Evolutionary conservation across 345 rosid species (phyloP).

Genomic region (Populus alba): DNA sequence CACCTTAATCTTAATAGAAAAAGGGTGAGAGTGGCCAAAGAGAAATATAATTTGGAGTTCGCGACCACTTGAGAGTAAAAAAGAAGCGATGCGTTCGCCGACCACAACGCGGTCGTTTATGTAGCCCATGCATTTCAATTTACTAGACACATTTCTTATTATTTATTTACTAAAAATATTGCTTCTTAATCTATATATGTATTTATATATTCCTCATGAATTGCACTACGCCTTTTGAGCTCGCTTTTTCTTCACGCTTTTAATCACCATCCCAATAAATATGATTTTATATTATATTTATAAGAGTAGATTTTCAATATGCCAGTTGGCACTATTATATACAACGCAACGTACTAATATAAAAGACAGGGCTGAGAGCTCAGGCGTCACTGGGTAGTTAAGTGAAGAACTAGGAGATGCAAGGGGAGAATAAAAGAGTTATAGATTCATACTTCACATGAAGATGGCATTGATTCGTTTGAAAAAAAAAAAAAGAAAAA

Average conservation of each 20-base stretch:
- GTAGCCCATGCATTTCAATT: slow-evolving; percentile 54
- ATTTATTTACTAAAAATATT: no score
- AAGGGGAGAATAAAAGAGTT: neutral
- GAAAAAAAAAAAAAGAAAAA: no score
- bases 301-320: no score
- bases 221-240: neutral
- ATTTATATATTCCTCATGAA: no score
- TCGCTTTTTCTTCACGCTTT: slow-evolving; percentile 43
- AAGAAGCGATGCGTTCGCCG: slow-evolving; percentile 76
- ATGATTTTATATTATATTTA: no score
- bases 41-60: neutral
- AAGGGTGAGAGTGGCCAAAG: neutral
- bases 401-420: neutral
- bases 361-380: neutral
- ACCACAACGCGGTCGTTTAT: slow-evolving; percentile 72
- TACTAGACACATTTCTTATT: slow-evolving; percentile 39
- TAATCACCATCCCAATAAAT: slow-evolving; percentile 27
- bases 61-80: slow-evolving; percentile 33
- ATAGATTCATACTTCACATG: neutral
- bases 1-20: no score
- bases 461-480: no score
- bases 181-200: no score
- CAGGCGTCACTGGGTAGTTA: neutral
- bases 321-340: no score
- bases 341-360: no score